Evolutionary conservation across 345 rosid genomes (phyloP).

Genomic region (Citrus medica): DNA sequence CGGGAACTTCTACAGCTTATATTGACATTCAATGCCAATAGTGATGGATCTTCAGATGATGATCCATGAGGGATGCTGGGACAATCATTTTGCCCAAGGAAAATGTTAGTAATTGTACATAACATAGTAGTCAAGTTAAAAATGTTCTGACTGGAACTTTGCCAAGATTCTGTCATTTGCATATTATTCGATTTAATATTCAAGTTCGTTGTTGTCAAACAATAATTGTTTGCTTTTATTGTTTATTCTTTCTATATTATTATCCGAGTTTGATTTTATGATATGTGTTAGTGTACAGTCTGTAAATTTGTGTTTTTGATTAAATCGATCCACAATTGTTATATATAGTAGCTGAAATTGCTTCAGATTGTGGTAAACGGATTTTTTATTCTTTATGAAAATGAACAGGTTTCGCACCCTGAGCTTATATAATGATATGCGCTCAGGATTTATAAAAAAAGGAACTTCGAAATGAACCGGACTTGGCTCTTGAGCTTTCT

Average conservation of each 20-base stretch:
- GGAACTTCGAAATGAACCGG: no score
- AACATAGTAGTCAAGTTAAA: neutral
- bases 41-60: conserved; percentile 37
- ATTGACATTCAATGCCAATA: conserved; percentile 39
- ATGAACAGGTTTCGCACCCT: no score
- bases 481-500: no score
- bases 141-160: neutral
- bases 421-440: no score
- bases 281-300: neutral
- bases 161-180: neutral
- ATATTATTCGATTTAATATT: neutral
- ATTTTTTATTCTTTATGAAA: no score
- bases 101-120: conserved; percentile 27
- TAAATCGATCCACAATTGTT: neutral
- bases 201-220: neutral
- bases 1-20: conserved; percentile 48
- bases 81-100: neutral
- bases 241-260: neutral
- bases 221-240: neutral
- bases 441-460: no score
- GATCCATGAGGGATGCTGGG: conserved; percentile 25
- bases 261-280: neutral
- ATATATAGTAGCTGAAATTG: no score
- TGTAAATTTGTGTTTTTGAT: neutral
- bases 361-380: neutral